Evolutionary conservation across 1,284 basidiomycete genomes (phyloP), one percentile per base, ranked within the genome.

Genomic region (Marasmius oreades): DNA sequence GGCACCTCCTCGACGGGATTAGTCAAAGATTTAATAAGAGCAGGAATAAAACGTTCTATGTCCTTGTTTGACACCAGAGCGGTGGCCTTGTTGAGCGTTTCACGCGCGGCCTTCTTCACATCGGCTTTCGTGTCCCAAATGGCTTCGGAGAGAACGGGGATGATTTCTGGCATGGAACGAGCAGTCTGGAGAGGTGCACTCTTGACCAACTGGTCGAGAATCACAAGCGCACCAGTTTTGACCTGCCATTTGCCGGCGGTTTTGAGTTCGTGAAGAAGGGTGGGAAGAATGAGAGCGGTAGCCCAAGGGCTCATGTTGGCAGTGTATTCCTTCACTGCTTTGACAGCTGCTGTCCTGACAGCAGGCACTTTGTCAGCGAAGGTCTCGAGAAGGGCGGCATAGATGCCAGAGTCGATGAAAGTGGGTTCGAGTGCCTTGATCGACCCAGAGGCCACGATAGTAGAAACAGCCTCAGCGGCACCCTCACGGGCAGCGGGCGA

Each of bases 121-220:
- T 98, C 95, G 61, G 93, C 85, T 84, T 99, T 99, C 79, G 97
- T 99, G 79, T 99, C 97, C 95, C 95, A 98, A 70, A 99, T 98
- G 61, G 90, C 95, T 70, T 95, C 96, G 52, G 95, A 75, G 71
- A 99, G 93, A 69, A 97, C 81, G 61, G 97, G 97, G 64, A 99
- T 90, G 67, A 98, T 95, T 59, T 97, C 93, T 62, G 96, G 95
- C 82, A 95, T 98, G 70, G 93, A 88, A 69, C 86, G 87, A 63
- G 92, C 92, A 64, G 86, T 92, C 78, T 97, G 95, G 62, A 77
- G 72, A 55, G 95, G 93, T 53, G 92, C 90, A 66, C 88, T 87
- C 64, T 74, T 77, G 70, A 98, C 89, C 73, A 99, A 86, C 79
- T 95, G 90, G 79, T 98, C 88, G 72, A 99, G 83, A 67, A 93